These are phyloP conservation scores for Clohesyomyces aquaticus DNA, from an alignment of 495 filamentous ascomycete genomes.

Conservation along the genomic window DNA sequence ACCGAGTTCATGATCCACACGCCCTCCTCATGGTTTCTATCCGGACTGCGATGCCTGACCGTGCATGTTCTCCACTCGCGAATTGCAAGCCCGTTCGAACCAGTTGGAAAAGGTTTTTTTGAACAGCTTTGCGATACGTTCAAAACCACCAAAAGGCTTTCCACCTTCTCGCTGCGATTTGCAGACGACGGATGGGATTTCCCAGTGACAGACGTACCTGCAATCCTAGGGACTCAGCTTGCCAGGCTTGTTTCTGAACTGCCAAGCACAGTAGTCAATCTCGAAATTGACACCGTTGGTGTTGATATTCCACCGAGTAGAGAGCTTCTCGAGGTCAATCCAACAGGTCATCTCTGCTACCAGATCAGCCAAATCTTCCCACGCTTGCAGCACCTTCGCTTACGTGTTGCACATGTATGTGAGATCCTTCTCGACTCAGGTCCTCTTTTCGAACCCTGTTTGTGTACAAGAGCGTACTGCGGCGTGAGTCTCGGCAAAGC, in stretches of 20 bases:
- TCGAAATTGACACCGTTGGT: constrained; percentile 24
- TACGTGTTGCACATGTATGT: constrained; percentile 21
- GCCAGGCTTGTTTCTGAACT: constrained; percentile 10
- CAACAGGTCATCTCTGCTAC: constrained; percentile 7
- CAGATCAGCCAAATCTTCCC: constrained; percentile 17
- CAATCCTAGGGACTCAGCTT: constrained; percentile 18
- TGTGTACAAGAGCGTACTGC: background rate
- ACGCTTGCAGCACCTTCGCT: constrained; percentile 16
- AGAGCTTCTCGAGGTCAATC: background rate
- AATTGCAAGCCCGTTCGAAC: constrained; percentile 1
- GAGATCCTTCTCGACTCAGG: constrained; percentile 2
- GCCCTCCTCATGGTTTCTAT: constrained; percentile 9
- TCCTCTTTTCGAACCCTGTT: background rate
- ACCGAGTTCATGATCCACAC: constrained; percentile 3
- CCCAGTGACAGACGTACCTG: constrained; percentile 18
- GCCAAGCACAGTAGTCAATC: constrained; percentile 16
- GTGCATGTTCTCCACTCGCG: constrained; percentile 17
- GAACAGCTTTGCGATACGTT: constrained; percentile 1
- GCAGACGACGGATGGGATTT: constrained; percentile 26
- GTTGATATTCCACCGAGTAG: constrained; percentile 9
- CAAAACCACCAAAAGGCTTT: constrained; percentile 4
- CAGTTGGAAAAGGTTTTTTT: constrained; percentile 8
- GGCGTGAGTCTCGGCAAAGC: background rate
- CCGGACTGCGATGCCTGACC: constrained; percentile 18
- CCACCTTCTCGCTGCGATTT: constrained; percentile 23